Base-by-base conservation (phyloP, 805 yeast genomes). In the Candida maris region DNA sequence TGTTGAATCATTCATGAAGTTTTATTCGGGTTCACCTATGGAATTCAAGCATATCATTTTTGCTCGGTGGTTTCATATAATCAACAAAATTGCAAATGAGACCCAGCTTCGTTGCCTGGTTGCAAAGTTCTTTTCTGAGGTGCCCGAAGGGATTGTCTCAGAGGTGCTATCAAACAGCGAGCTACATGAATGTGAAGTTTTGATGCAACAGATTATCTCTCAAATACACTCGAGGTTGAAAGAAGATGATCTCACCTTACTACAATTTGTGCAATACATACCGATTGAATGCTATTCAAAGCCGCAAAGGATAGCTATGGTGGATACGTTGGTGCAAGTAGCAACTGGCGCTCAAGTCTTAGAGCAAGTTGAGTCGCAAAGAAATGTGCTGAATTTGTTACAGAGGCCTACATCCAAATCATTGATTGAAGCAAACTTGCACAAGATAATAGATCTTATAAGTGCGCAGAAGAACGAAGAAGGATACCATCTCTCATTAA, bases 41-140 rank as follows among this genome's bases (percentile, higher is more conserved):
- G 35, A 37, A 1, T 41, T 56, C 33, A 36, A 62, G 6, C 19
- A 39, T 23, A 37, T 50, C 10, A 35, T 67, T 0, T 66, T 79
- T 34, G 44, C 49, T 7, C 72, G 85, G 48, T 82, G 87, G 87
- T 49, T 69, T 26, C 71, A 79, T 1, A 40, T 81, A 37, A 70
- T 27, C 63, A 74, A 46, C 31, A 39, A 5, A 44, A 59, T 30
- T 64, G 72, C 45, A 26, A 56, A 48, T 6, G 29, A 29, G 10
- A 50, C 57, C 0, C 54, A 64, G 5, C 46, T 73, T 4, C 30
- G 46, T 1, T 3, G 23, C 2, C 28, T 75, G 4, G 50, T 70
- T 1, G 29, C 42, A 0, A n/a, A 46, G 0, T 44, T 73, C 3
- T 45, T 70, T 12, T 26, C 52, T 2, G 38, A 52, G 3, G 39